Conservation (phyloP, 2,329 filamentous ascomycete species). For the Exophiala sideris region DNA sequence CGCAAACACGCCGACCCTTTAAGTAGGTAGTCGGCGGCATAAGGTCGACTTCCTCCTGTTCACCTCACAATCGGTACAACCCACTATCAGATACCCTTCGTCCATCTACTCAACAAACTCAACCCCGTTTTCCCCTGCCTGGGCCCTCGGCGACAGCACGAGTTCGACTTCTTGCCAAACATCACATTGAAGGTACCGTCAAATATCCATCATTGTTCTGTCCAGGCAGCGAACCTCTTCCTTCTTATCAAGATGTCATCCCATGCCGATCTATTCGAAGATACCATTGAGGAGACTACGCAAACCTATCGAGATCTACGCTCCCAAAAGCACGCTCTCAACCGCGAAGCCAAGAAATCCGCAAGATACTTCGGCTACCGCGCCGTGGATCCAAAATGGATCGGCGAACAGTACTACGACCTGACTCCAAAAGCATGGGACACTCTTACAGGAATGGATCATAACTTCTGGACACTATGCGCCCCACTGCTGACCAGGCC, state of each 20-base stretch:
- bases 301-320: constrained; percentile 14
- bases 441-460: not conserved
- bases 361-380: constrained; percentile 24
- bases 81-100: too few relatives aligned
- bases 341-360: constrained; percentile 19
- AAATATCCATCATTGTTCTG: too few relatives aligned
- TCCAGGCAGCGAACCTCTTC: not conserved
- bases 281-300: not conserved
- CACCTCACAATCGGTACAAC: too few relatives aligned
- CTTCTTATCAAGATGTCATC: not conserved
- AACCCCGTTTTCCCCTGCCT: too few relatives aligned
- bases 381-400: constrained; percentile 20
- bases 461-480: not conserved
- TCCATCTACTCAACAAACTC: too few relatives aligned
- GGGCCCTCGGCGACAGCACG: too few relatives aligned
- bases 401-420: constrained; percentile 15
- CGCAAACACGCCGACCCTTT: too few relatives aligned
- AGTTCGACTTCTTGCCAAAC: too few relatives aligned
- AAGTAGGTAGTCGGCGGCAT: too few relatives aligned
- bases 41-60: too few relatives aligned
- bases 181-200: too few relatives aligned
- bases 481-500: not conserved
- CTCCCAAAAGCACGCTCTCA: constrained; percentile 6
- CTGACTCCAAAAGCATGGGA: not conserved
- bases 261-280: not conserved